A percentile compares a stretch with the other conserved stretches of the same genome.
phyloP scores from a whole-genome alignment of 1,139 yeast species.

The Spathaspora sp. region DNA sequence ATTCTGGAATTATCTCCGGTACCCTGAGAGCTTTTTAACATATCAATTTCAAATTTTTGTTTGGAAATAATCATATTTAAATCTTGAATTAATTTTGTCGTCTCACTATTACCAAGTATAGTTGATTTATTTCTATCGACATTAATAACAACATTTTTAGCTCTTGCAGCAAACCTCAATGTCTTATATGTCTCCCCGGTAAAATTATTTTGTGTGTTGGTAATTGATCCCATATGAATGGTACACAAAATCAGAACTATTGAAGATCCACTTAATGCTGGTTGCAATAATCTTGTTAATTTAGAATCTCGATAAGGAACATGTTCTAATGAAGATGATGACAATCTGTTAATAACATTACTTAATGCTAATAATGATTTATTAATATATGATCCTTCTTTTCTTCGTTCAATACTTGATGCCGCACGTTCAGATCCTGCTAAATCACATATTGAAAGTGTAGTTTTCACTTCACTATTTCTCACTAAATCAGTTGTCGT shows the following conservation, averaged over 20 bases:
- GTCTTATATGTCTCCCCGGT: constrained; percentile 83
- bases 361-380: constrained; percentile 86
- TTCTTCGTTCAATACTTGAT: constrained; percentile 74
- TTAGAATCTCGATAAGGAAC: constrained; percentile 93
- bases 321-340: constrained; percentile 51
- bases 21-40: constrained; percentile 19
- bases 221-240: constrained; percentile 55
- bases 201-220: constrained; percentile 36
- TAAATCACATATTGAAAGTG: constrained; percentile 85
- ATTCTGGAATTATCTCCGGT: constrained; percentile 18
- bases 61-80: constrained; percentile 44
- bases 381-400: constrained; percentile 91
- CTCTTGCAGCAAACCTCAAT: constrained; percentile 87
- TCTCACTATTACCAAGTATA: constrained; percentile 35
- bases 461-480: constrained; percentile 51
- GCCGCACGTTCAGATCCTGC: constrained; percentile 97
- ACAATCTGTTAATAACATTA: constrained; percentile 80
- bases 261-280: constrained; percentile 86
- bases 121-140: constrained; percentile 56
- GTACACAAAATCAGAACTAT: constrained; percentile 89
- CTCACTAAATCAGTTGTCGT: constrained; percentile 40
- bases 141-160: constrained; percentile 75
- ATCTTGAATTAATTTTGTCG: constrained; percentile 46
- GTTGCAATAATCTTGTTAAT: constrained; percentile 82
- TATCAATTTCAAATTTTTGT: constrained; percentile 41